phyloP scores from a whole-genome alignment of 345 rosid species.

The Syzygium oleosum region DNA sequence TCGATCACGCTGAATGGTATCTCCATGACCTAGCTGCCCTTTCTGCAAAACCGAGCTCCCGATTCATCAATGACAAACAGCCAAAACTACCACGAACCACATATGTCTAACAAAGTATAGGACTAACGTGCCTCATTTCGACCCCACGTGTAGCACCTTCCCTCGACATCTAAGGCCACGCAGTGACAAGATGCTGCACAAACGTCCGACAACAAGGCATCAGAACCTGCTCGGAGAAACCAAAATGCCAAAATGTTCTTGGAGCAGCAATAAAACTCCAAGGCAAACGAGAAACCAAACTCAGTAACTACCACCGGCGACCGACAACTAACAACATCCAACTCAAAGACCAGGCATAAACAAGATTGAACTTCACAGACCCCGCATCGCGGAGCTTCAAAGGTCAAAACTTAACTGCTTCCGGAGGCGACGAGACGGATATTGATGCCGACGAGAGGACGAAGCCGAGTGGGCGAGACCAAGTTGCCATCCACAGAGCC shows the following conservation, averaged over 20 bases:
- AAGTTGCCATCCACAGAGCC: conserved; percentile 64
- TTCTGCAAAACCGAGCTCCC: conserved; percentile 40
- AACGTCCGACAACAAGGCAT: background rate
- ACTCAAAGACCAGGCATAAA: background rate
- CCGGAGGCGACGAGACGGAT: conserved; percentile 89
- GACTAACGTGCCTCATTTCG: conserved; percentile 68
- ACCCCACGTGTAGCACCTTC: conserved; percentile 98
- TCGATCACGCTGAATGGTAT: conserved; percentile 78
- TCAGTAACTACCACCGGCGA: background rate
- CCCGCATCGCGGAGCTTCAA: background rate
- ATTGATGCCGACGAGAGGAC: conserved; percentile 72
- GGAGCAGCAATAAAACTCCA: background rate
- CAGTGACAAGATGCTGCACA: conserved; percentile 85
- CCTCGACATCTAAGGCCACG: conserved; percentile 92
- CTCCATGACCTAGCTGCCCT: conserved; percentile 98
- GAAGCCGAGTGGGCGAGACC: conserved; percentile 82
- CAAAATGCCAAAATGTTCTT: conserved; percentile 1
- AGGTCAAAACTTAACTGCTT: conserved; percentile 39
- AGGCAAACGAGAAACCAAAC: background rate
- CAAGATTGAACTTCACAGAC: background rate
- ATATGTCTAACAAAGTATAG: background rate
- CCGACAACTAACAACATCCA: background rate
- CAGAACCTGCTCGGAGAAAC: background rate
- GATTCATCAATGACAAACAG: background rate
- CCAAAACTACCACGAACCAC: background rate